Evolutionary conservation across 192 early-diverging fungal species (phyloP), one percentile per base, ranked within the genome.

Genomic region (Coemansia sp.): DNA sequence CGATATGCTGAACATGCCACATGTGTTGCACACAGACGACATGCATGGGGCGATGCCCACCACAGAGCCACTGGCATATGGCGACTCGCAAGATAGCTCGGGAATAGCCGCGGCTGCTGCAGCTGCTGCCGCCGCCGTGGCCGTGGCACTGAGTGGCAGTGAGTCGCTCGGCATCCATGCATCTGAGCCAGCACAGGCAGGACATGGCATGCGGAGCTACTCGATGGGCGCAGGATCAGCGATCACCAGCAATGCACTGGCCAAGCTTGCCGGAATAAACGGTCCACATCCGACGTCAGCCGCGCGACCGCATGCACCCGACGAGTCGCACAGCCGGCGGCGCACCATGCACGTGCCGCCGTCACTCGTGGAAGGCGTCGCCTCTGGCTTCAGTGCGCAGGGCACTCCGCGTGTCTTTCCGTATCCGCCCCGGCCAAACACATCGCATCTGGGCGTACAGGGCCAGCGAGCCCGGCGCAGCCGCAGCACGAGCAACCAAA

Each of bases 341-440:
- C 76, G 76, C 53, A 73, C 76, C 26, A 73, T 80, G 77, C 69
- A 80, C 41, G 77, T 80, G 38, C 77, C 77, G 26, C 71, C 77
- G 37, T 68, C 71, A 50, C 62, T 80, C 47, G 58, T 68, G n/a
- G 76, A 79, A 27, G 76, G 57, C 39, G 76, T 79, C 16, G 76
- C 64, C 2, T 70, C 71, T 1, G 41, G 41, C 3, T 45, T 45
- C 16, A n/a, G 35, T 14, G 26, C 47, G 0, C 54, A 35, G 27
- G 14, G 47, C 29, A 2, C 18, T 4, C 47, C 20, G 18, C 56
- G 45, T 19, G 62, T 19, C 11, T 51, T 38, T 38, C 45, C 45
- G 41, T 38, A 29, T 6, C 62, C 62, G 43, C 45, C 45, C 2
- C 62, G 52, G 1, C 18, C 54, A 3, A 35, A 3, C 10, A 29